Percentiles rank a stretch among this genome's conserved stretches.
phyloP scores from a whole-genome alignment of 805 yeast genomes.

The Ogataea nitratoaversa region DNA sequence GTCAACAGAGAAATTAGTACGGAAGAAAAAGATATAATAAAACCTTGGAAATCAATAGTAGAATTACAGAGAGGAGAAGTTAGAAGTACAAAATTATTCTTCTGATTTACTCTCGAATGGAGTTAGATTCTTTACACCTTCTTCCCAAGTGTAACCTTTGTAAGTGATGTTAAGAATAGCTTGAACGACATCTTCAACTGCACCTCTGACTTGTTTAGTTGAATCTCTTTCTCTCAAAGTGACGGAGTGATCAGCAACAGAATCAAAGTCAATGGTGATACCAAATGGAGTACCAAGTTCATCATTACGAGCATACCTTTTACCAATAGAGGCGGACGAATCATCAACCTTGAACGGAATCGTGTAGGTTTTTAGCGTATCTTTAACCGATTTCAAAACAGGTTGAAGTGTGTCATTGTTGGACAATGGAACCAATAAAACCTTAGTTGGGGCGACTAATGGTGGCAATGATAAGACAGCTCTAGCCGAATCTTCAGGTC shows the following conservation, averaged over 20 bases:
- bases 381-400: conserved; percentile 63
- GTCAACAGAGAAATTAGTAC: too few species aligned
- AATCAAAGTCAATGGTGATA: conserved; percentile 92
- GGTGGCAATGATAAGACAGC: conserved; percentile 88
- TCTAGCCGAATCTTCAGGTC: conserved; percentile 87
- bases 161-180: conserved; percentile 77
- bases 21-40: too few species aligned
- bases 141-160: conserved; percentile 74
- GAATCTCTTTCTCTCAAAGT: conserved; percentile 97
- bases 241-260: conserved; percentile 80
- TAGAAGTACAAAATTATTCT: conserved; percentile 12
- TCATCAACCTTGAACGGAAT: conserved; percentile 96
- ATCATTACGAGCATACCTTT: conserved; percentile 96
- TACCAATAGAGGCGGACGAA: conserved; percentile 95
- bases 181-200: conserved; percentile 60
- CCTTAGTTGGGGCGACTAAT: conserved; percentile 95
- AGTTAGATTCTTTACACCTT: conserved; percentile 70
- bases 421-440: conserved; percentile 89
- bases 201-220: conserved; percentile 94
- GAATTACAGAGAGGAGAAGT: background rate
- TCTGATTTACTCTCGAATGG: conserved; percentile 71
- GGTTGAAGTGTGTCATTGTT: conserved; percentile 78
- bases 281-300: conserved; percentile 99
- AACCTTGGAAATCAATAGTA: too few species aligned
- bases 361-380: conserved; percentile 69